Percentiles rank a stretch among this genome's conserved stretches.
These are phyloP conservation scores for Hemileccinum rubropunctum DNA, from an alignment of 768 basidiomycete species.

Conservation along the genomic window DNA sequence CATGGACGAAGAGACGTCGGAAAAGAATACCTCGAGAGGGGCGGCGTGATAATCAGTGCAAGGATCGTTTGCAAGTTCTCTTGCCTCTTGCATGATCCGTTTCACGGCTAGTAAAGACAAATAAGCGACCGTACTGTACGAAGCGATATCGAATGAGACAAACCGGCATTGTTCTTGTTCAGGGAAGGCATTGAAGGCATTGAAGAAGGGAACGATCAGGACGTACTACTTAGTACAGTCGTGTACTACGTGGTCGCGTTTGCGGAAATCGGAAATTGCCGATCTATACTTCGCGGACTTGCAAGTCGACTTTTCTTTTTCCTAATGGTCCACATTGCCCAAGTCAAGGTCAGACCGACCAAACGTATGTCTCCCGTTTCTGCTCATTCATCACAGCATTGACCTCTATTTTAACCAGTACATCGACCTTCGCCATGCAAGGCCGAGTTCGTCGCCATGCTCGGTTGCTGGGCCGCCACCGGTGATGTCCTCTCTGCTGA, in stretches of 20 bases:
- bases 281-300: neutral
- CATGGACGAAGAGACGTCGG: neutral
- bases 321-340: conserved; percentile 67
- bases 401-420: conserved; percentile 1
- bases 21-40: conserved; percentile 63
- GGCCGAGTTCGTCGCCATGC: conserved; percentile 70
- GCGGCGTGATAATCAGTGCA: conserved; percentile 83
- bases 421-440: conserved; percentile 18
- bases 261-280: conserved; percentile 17
- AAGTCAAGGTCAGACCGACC: conserved; percentile 74
- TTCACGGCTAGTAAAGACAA: conserved; percentile 68
- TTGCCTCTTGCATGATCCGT: conserved; percentile 95
- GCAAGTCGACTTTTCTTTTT: no score
- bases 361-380: conserved; percentile 46
- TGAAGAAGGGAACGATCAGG: no score
- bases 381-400: neutral
- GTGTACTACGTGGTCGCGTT: no score
- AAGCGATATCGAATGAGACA: conserved; percentile 15
- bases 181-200: conserved; percentile 37
- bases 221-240: no score
- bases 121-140: neutral
- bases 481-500: conserved; percentile 54
- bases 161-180: conserved; percentile 91
- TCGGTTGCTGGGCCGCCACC: conserved; percentile 83
- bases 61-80: conserved; percentile 82